A percentile compares a stretch with the other conserved stretches of the same genome.
phyloP scores from a whole-genome alignment of 331 rosid species.

The Erythrophleum ivorense region DNA sequence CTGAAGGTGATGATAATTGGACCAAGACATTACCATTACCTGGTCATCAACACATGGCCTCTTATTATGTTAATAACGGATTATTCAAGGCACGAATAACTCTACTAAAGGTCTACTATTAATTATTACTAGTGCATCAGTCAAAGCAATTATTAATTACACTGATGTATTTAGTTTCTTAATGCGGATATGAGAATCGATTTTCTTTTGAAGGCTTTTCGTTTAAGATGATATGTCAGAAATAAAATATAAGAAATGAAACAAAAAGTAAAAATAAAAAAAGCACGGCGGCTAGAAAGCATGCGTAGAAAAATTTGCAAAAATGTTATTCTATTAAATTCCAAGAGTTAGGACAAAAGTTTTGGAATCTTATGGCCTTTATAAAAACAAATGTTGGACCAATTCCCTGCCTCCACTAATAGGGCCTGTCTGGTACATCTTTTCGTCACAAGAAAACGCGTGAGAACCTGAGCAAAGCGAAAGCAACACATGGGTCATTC shows the following conservation, averaged over 20 bases:
- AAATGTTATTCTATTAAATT: neutral
- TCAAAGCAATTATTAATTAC: too few species aligned
- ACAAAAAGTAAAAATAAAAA: too few species aligned
- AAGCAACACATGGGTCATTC: slow-evolving; percentile 42
- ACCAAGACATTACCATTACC: neutral
- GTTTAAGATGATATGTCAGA: neutral
- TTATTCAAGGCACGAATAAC: too few species aligned
- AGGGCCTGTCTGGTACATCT: neutral
- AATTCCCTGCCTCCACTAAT: slow-evolving; percentile 29
- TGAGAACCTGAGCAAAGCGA: slow-evolving; percentile 26
- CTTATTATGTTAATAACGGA: too few species aligned
- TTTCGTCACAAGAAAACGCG: slow-evolving; percentile 41
- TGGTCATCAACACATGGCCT: neutral
- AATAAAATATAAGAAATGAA: neutral
- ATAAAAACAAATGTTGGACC: neutral
- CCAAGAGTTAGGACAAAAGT: slow-evolving; percentile 42
- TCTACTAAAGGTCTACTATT: too few species aligned
- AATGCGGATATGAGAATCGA: too few species aligned
- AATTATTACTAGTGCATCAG: too few species aligned
- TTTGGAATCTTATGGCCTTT: slow-evolving; percentile 26
- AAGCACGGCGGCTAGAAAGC: slow-evolving; percentile 43
- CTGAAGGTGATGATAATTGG: neutral
- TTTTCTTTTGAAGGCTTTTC: too few species aligned
- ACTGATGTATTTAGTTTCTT: too few species aligned
- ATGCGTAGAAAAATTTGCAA: neutral